phyloP scores from a whole-genome alignment of 75 land plant genomes.

The Selaginella moellendorffii region DNA sequence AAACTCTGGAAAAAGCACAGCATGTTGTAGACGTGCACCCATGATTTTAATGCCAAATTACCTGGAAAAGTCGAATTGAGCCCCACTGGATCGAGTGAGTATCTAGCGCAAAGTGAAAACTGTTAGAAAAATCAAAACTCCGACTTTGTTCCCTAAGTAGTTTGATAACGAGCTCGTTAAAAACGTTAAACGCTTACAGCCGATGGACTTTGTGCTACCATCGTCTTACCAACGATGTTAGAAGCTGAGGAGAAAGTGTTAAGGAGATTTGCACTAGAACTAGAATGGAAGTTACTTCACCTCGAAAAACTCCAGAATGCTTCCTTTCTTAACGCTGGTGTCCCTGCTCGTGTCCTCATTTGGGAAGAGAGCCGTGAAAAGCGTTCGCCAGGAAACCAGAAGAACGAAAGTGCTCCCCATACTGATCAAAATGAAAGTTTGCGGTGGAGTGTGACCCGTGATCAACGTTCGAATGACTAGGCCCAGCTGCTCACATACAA shows the following conservation, averaged over 20 bases:
- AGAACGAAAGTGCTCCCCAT: conserved; percentile 69
- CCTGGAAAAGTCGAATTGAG: no score
- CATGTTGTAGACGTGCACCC: no score
- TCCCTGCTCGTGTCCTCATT: conserved; percentile 27
- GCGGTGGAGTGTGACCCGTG: conserved; percentile 56
- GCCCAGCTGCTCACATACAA: conserved; percentile 38
- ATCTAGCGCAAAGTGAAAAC: no score
- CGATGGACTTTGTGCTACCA: conserved; percentile 24
- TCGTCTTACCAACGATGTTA: conserved; percentile 40
- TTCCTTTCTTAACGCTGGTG: conserved; percentile 45
- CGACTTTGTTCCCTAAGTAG: no score
- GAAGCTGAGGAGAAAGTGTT: conserved; percentile 19
- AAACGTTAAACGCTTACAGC: no score
- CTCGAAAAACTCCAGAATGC: conserved; percentile 81
- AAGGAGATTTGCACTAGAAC: neutral
- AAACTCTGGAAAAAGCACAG: no score
- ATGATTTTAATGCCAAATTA: no score
- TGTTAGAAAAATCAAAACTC: no score
- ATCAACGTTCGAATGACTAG: conserved; percentile 42
- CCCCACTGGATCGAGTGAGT: no score
- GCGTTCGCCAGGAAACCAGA: conserved; percentile 67
- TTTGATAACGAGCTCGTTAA: no score
- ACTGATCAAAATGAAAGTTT: conserved; percentile 47
- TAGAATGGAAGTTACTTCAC: conserved; percentile 21
- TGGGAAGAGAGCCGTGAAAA: conserved; percentile 33